Base-by-base conservation (phyloP, 495 filamentous ascomycete genomes). In the Penicillium daleae region DNA sequence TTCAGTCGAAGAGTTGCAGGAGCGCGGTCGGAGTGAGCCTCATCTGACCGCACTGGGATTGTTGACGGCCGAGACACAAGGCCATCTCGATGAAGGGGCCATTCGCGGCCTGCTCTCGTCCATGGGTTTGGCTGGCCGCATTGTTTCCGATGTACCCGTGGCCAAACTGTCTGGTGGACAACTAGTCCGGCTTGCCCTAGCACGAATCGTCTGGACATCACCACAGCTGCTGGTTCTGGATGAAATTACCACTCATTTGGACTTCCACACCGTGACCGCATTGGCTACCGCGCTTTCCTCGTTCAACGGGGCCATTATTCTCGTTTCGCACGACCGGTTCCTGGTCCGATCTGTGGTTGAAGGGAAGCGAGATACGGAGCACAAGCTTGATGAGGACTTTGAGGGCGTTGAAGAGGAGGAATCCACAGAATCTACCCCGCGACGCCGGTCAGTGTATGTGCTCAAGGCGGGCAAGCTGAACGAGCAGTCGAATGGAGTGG, bases 221-320 rank as follows among this genome's bases (percentile, higher is more conserved):
- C 91, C 91, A 49, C 90, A 92, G 29, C 78, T 90, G 26, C 82
- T 96, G 24, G 82, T 96, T 15, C 83, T 96, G 9, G 91, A 96
- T 68, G 91, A 96, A 71, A 87, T 89, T 19, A 94, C 90, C 10
- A 96, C 91, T n/a, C 91, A 94, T 77, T 76, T 96, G 37, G 91
- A 96, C 65, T 88, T 87, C 65, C 81, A 92, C 71, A 91, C 89
- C 3, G 89, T 93, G 31, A 82, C 80, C 7, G 90, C 89, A 5
- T 77, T 96, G 42, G 81, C 85, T 3, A 80, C 82, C 35, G 89
- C 87, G 12, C 74, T 96, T 63, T 76, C 82, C 6, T 78, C 68
- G 0, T 94, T 88, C 78, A 81, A 84, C 32, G 91, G 91, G 0
- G 90, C 90, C 0, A 81, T 93, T 4, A 66, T 93, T 62, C 56